Conservation (phyloP, 2,329 filamentous ascomycete species). For the Drechslerella dactyloides region DNA sequence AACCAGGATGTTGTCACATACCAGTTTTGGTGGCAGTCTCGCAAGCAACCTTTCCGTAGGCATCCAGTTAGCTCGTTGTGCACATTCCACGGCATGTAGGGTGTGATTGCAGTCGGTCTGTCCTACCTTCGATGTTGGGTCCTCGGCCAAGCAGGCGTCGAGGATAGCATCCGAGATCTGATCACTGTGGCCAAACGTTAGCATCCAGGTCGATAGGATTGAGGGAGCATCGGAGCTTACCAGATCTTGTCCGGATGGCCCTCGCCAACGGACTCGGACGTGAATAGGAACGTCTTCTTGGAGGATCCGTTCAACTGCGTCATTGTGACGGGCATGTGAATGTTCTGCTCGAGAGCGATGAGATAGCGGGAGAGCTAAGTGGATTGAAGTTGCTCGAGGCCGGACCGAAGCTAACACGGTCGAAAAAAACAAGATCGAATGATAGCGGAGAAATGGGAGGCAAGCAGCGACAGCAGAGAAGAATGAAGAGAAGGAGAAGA, state of each 20-base stretch:
- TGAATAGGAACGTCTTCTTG: slow-evolving; percentile 79
- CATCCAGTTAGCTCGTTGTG: slow-evolving; percentile 28
- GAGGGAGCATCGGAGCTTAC: slow-evolving; percentile 59
- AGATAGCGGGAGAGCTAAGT: slow-evolving; percentile 24
- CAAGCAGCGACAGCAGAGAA: slow-evolving; percentile 14
- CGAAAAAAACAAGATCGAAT: slow-evolving; percentile 13
- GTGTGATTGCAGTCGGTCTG: slow-evolving; percentile 21
- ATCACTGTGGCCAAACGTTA: slow-evolving; percentile 63
- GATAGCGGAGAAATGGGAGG: not conserved
- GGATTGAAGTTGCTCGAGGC: slow-evolving; percentile 47
- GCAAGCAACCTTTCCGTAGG: slow-evolving; percentile 72
- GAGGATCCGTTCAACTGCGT: slow-evolving; percentile 22
- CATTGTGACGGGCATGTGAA: slow-evolving; percentile 24
- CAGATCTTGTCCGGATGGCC: slow-evolving; percentile 96
- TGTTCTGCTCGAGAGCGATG: slow-evolving; percentile 1
- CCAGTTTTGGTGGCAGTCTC: slow-evolving; percentile 99
- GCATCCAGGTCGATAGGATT: slow-evolving; percentile 52
- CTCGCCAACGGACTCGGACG: slow-evolving; percentile 87
- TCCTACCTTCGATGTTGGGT: slow-evolving; percentile 87
- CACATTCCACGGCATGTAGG: slow-evolving; percentile 24
- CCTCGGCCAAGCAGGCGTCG: slow-evolving; percentile 93
- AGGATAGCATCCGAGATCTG: slow-evolving; percentile 98
- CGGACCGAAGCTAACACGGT: slow-evolving; percentile 24
- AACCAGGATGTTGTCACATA: slow-evolving; percentile 57
- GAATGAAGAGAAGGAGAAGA: slow-evolving; percentile 16